Base-by-base conservation (phyloP, 2,329 filamentous ascomycete species). In the Fonsecaea pugnacius region DNA sequence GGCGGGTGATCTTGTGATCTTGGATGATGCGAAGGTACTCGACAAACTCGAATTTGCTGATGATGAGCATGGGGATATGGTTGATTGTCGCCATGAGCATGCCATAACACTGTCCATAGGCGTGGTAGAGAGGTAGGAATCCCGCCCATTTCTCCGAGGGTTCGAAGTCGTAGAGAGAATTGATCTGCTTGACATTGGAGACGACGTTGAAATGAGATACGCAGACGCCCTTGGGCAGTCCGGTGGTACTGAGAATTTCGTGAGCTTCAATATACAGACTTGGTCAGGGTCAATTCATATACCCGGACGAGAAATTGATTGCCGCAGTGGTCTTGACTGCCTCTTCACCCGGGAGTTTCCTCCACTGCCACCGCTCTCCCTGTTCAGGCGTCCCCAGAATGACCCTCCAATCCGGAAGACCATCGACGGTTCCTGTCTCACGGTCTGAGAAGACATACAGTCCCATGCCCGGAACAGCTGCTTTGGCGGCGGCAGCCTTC, bases 1-100 rank as follows among this genome's bases (percentile, higher is more conserved):
- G 73, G 68, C 87, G 85, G 1, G 73, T 74, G 66, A 87, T 80
- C 64, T 82, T 76, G 75, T 85, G 81, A 46, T 82, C 74, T 40
- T 77, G 75, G 14, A 87, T 78, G 0, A 83, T 78, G 38, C 78
- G 69, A 9, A 88, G 81, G 81, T 91, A 93, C 63, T 85, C 84
- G 70, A 91, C 88, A 5, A 96, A 81, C 64, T 96, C 90, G 75
- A 87, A 85, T 21, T 74, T 73, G 36, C 81, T 76, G 80, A 89
- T 85, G 18, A 82, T 86, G 74, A 89, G 90, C 4, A 80, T 74
- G 0, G 86, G 84, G 1, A 89, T 79, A 79, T 89, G 87, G 71
- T 85, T 81, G 27, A 89, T 85, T 69, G 88, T 82, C 14, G 84
- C 85, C 40, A 88, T 76, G 8, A 86, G 73, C 30, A 89, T 74